phyloP scores from a whole-genome alignment of 768 basidiomycete genomes.

The Mycena olivaceomarginata region DNA sequence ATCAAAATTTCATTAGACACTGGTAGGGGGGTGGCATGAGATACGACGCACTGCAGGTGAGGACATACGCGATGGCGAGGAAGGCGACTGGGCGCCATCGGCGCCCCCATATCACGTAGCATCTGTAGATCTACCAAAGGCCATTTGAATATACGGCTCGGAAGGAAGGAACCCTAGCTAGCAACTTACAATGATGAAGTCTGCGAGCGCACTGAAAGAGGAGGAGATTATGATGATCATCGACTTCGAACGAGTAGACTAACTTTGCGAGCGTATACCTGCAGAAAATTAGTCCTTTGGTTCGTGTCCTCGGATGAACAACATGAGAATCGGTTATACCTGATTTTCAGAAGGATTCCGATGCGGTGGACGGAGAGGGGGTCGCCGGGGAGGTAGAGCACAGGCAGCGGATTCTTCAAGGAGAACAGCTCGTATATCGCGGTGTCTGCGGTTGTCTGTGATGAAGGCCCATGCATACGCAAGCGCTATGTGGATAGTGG shows the following conservation, averaged over 20 bases:
- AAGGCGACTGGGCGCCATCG: constrained; percentile 11
- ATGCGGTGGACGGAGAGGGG: constrained; percentile 6
- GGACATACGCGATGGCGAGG: background rate
- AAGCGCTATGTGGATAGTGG: constrained; percentile 33
- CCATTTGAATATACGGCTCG: background rate
- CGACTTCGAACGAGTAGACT: background rate
- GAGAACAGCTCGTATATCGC: constrained; percentile 31
- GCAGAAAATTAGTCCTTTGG: too few relatives aligned
- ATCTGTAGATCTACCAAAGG: constrained; percentile 15
- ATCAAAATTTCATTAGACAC: background rate
- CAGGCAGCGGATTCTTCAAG: constrained; percentile 20
- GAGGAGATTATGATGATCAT: background rate
- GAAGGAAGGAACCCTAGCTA: too few relatives aligned
- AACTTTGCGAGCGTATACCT: constrained; percentile 27
- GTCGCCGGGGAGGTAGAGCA: constrained; percentile 15
- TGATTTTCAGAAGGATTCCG: constrained; percentile 4
- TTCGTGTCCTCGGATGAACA: too few relatives aligned
- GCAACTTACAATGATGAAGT: constrained; percentile 24
- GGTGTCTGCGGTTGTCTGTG: constrained; percentile 13
- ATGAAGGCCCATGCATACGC: constrained; percentile 34
- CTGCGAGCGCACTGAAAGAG: constrained; percentile 11
- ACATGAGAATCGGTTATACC: background rate
- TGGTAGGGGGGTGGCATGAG: background rate
- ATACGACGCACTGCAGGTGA: constrained; percentile 6
- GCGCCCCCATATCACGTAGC: constrained; percentile 6